Base-by-base conservation (phyloP, 495 filamentous ascomycete genomes). In the Clohesyomyces aquaticus region DNA sequence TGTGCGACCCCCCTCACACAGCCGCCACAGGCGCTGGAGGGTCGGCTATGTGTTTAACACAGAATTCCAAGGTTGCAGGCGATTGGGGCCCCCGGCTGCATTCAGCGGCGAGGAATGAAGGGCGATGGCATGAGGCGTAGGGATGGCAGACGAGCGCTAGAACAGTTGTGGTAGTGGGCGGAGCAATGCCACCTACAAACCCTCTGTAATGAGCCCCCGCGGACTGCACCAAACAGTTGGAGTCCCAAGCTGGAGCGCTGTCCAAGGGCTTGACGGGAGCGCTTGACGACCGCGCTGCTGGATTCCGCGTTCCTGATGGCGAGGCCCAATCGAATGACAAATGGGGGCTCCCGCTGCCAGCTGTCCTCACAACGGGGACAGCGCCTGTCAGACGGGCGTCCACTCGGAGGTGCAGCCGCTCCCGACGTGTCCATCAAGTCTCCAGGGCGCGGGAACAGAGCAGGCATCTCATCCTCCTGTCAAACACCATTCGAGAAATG, bases 341-440 rank as follows among this genome's bases (percentile, higher is more conserved):
- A 43, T 64, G 61, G 53, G 61, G 53, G 47, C 61, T 49, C 60
- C 52, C 52, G 61, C 46, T 57, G 52, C 46, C 53, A 63, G 43
- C 23, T 41, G 58, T 52, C 48, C 47, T 18, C 16, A 53, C 10
- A 19, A 22, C 22, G 41, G 45, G 29, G 52, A 47, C 43, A 18
- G n/a, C 21, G 43, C 51, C 8, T 55, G 49, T 55, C 59, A 55
- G 59, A 35, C 56, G 12, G 12, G 35, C 32, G 19, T 38, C 54
- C 32, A 25, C 26, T 41, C 51, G 51, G 29, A 4, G 19, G 18
- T 28, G 28, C 9, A 22, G 4, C 48, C 48, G 9, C 22, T 8
- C 10, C 28, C 51, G n/a, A 14, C 3, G 11, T 38, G 48, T 14
- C 11, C 9, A 12, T 38, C 27, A 29, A 57, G 16, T 47, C 10